phyloP scores from a whole-genome alignment of 1,139 yeast genomes.

The Scheffersomyces insectosa region DNA sequence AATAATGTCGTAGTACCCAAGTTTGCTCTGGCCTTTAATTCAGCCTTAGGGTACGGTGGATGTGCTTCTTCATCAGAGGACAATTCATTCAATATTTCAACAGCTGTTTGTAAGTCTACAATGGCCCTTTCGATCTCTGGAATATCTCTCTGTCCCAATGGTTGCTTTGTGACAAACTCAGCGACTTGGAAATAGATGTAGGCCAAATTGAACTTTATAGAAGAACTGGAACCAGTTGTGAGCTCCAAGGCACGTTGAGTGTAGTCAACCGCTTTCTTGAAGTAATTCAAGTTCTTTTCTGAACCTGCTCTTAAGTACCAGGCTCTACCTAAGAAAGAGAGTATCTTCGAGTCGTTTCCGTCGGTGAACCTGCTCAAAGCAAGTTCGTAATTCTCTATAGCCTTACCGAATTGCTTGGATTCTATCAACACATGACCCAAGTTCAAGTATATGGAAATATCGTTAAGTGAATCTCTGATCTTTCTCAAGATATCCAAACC shows the following conservation, averaged over 20 bases:
- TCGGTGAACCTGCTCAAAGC: slow-evolving; percentile 69
- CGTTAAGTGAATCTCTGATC: slow-evolving; percentile 85
- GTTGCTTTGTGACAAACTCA: slow-evolving; percentile 69
- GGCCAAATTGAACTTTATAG: slow-evolving; percentile 77
- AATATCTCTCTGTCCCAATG: slow-evolving; percentile 59
- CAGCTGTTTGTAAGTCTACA: slow-evolving; percentile 62
- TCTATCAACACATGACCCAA: slow-evolving; percentile 88
- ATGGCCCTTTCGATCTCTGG: slow-evolving; percentile 63
- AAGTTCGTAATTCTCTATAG: slow-evolving; percentile 85
- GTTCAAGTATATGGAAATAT: slow-evolving; percentile 79
- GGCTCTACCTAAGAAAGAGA: slow-evolving; percentile 80
- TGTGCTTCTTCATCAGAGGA: slow-evolving; percentile 52
- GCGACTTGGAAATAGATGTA: slow-evolving; percentile 86
- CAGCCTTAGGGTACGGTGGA: slow-evolving; percentile 77
- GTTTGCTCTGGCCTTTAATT: slow-evolving; percentile 79
- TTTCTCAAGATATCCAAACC: slow-evolving; percentile 88
- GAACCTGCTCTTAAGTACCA: slow-evolving; percentile 82
- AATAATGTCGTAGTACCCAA: slow-evolving; percentile 79
- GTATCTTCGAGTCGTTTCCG: slow-evolving; percentile 62
- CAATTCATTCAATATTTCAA: slow-evolving; percentile 58
- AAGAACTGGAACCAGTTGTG: slow-evolving; percentile 36
- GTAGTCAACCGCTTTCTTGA: slow-evolving; percentile 62
- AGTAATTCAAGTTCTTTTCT: slow-evolving; percentile 63
- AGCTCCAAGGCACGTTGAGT: slow-evolving; percentile 57
- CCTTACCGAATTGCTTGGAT: slow-evolving; percentile 77